Base-by-base conservation (phyloP, 192 early-diverging fungal species). In the Backusella sp. region DNA sequence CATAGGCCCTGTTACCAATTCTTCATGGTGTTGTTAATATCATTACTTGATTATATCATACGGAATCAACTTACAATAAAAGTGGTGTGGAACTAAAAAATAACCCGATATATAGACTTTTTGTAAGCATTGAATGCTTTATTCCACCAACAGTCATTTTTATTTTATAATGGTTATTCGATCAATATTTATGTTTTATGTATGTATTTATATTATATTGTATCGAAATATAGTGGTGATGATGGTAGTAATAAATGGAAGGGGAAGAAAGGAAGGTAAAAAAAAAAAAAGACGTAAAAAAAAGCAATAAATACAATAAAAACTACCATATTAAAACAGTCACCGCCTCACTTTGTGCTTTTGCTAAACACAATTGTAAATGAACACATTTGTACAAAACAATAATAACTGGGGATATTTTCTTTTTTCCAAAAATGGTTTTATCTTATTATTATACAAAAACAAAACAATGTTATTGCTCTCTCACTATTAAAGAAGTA, bases 61-160 rank as follows among this genome's bases (percentile, higher is more conserved):
- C 9, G 14, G 56, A 14, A 62, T 62, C 2, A 11, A 62, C 56
- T 62, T 62, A 62, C 56, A 62, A 26, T 62, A 62, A 62, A 14
- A 62, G 56, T 62, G 56, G 56, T 9, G 56, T 62, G 56, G 56
- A 62, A 62, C 56, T 62, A 26, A 62, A 62, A 62, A 62, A 26
- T 26, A 62, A 62, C 26, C 56, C 56, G 11, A 59, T 59, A 26
- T 59, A 59, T 26, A 59, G 56, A 59, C 56, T 59, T 23, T 59
- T 59, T 6, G 56, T 26, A 59, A 59, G 56, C 21, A 59, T 26
- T 59, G 56, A 59, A 59, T 59, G 56, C 21, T 59, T 59, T 14
- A 59, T 59, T 59, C 56, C 56, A 26, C 56, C 9, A 23, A 59
- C 56, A 23, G 56, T 14, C 56, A 59, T 59, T 62, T 62, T 1